These are phyloP conservation scores for Epipyxis sp. DNA, from an alignment of 108 stramenopile species.

Conservation along the genomic window DNA sequence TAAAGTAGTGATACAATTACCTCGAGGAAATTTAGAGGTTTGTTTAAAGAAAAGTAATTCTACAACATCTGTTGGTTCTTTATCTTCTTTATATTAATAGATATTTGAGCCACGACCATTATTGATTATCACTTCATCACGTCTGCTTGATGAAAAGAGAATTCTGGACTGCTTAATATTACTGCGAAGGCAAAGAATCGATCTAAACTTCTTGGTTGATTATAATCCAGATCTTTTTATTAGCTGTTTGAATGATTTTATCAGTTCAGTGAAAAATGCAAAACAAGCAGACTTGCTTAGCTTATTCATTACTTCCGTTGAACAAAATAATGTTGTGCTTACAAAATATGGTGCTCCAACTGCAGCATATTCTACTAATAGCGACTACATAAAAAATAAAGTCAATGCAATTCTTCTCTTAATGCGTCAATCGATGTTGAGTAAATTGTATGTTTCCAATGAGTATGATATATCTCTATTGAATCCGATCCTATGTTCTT, in stretches of 20 bases:
- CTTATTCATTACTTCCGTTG: too few relatives aligned
- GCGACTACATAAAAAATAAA: too few relatives aligned
- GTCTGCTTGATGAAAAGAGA: background rate
- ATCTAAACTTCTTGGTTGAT: background rate
- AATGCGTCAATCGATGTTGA: too few relatives aligned
- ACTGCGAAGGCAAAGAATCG: background rate
- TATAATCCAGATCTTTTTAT: background rate
- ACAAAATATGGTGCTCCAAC: too few relatives aligned
- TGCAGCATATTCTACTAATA: too few relatives aligned
- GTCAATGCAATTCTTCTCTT: too few relatives aligned
- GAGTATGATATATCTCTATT: background rate
- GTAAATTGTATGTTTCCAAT: background rate
- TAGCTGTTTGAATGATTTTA: too few relatives aligned
- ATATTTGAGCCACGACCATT: background rate
- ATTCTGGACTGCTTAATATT: background rate
- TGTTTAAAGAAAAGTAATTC: background rate
- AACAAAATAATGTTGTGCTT: too few relatives aligned
- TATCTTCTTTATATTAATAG: background rate
- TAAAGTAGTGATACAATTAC: slow-evolving; percentile 16
- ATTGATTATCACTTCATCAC: background rate
- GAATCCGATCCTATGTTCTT: background rate
- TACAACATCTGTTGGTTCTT: background rate
- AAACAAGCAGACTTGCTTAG: too few relatives aligned
- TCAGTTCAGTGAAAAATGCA: too few relatives aligned
- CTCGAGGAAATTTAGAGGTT: slow-evolving; percentile 24